Percentiles rank a stretch among this genome's conserved stretches.
These are phyloP conservation scores for Cryoendolithus antarcticus DNA, from an alignment of 2,329 filamentous ascomycete genomes.

Conservation along the genomic window DNA sequence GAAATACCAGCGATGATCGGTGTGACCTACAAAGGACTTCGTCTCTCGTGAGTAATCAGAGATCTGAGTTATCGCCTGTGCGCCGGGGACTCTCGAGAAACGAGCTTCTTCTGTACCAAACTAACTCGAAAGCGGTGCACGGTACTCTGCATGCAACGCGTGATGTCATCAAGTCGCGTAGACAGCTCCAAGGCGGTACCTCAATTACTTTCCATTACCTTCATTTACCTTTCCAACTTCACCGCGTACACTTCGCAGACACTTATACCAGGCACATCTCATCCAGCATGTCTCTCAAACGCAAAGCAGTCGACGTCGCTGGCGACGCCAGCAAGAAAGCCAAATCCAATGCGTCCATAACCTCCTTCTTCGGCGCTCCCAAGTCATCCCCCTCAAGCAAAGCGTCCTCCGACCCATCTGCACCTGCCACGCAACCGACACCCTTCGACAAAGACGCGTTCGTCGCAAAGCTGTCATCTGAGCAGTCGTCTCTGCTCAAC, in stretches of 20 bases:
- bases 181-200: background rate
- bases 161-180: too few relatives aligned
- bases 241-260: background rate
- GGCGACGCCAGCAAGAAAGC: slow-evolving; percentile 37
- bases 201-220: too few relatives aligned
- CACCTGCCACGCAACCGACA: slow-evolving; percentile 21
- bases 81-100: too few relatives aligned
- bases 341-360: slow-evolving; percentile 62
- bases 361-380: slow-evolving; percentile 72
- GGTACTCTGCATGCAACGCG: too few relatives aligned
- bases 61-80: too few relatives aligned
- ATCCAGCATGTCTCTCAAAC: slow-evolving; percentile 36
- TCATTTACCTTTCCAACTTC: too few relatives aligned
- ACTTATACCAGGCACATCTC: background rate
- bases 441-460: slow-evolving; percentile 86
- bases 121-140: too few relatives aligned
- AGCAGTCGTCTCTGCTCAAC: slow-evolving; percentile 70
- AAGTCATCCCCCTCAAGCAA: slow-evolving; percentile 33
- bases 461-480: slow-evolving; percentile 63
- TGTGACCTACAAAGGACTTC: too few relatives aligned
- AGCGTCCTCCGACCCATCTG: slow-evolving; percentile 17
- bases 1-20: too few relatives aligned
- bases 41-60: too few relatives aligned
- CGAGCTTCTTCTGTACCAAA: too few relatives aligned
- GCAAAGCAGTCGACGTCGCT: slow-evolving; percentile 34